A percentile compares a stretch with the other conserved stretches of the same genome.
Conservation (phyloP, 108 stramenopile species). For the Seminavis robusta region DNA sequence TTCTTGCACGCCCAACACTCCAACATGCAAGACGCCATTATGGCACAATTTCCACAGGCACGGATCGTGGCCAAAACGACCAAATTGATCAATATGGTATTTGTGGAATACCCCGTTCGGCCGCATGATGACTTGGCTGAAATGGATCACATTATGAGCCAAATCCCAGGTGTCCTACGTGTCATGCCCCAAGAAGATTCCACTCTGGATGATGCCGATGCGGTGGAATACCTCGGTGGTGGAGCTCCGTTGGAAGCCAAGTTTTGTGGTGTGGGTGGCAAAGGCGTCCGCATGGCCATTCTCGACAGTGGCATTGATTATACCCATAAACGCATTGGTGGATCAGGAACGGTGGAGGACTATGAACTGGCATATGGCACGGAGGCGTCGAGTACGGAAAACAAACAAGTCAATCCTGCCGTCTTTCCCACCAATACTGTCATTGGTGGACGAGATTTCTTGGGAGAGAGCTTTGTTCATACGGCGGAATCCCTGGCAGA, state of each 20-base stretch:
- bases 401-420: conserved; percentile 5
- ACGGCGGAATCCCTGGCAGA: background rate
- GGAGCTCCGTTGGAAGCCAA: background rate
- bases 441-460: conserved; percentile 16
- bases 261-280: conserved; percentile 11
- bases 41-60: too few relatives aligned
- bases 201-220: conserved; percentile 1
- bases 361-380: conserved; percentile 7
- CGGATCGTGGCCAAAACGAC: too few relatives aligned
- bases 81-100: too few relatives aligned
- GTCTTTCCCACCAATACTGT: conserved; percentile 20
- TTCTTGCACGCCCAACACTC: too few relatives aligned
- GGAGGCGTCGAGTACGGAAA: background rate
- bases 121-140: too few relatives aligned
- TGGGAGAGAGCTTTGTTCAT: conserved; percentile 4
- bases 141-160: too few relatives aligned
- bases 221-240: background rate
- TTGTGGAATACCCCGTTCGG: too few relatives aligned
- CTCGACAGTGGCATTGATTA: conserved; percentile 32
- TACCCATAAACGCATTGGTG: conserved; percentile 21
- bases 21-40: too few relatives aligned
- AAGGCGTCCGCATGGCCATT: conserved; percentile 15
- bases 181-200: too few relatives aligned
- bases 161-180: too few relatives aligned
- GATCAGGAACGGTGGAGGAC: conserved; percentile 7